phyloP scores from a whole-genome alignment of 2,329 filamentous ascomycete genomes.

The Sporothrix protearum region DNA sequence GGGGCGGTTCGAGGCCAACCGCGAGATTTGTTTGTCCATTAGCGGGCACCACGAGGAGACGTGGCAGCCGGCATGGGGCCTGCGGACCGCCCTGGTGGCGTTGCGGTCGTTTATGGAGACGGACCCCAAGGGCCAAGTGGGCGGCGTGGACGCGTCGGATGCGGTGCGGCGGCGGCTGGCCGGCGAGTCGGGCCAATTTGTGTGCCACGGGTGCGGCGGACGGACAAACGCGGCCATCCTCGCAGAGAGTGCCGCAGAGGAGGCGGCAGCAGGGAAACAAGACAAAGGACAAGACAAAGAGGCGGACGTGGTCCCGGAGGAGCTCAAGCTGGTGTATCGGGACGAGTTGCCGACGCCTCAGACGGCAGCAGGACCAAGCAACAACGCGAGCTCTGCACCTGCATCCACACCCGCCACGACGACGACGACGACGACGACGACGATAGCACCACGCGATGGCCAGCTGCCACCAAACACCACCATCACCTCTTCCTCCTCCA shows the following conservation, averaged over 20 bases:
- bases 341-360: slow-evolving; percentile 57
- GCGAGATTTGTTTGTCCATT: slow-evolving; percentile 94
- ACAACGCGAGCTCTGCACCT: neutral
- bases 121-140: slow-evolving; percentile 80
- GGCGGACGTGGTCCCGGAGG: slow-evolving; percentile 42
- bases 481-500: slow-evolving; percentile 24
- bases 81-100: slow-evolving; percentile 77
- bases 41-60: slow-evolving; percentile 95
- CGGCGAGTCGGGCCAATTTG: slow-evolving; percentile 60
- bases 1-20: slow-evolving; percentile 91
- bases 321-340: slow-evolving; percentile 65
- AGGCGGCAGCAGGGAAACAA: slow-evolving; percentile 36
- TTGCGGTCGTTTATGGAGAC: slow-evolving; percentile 92
- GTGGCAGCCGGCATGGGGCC: slow-evolving; percentile 97
- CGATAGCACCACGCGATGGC: neutral
- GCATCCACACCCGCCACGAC: neutral
- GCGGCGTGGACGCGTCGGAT: slow-evolving; percentile 75
- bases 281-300: neutral
- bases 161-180: slow-evolving; percentile 67
- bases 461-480: neutral
- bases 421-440: neutral
- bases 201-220: slow-evolving; percentile 63
- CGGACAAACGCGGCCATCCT: slow-evolving; percentile 72
- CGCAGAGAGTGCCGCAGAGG: slow-evolving; percentile 61
- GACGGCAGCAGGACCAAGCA: slow-evolving; percentile 29